Percentiles rank a stretch among this genome's conserved stretches.
These are phyloP conservation scores for Sanghuangporus sanghuang DNA, from an alignment of 1,284 basidiomycete species.

Conservation along the genomic window DNA sequence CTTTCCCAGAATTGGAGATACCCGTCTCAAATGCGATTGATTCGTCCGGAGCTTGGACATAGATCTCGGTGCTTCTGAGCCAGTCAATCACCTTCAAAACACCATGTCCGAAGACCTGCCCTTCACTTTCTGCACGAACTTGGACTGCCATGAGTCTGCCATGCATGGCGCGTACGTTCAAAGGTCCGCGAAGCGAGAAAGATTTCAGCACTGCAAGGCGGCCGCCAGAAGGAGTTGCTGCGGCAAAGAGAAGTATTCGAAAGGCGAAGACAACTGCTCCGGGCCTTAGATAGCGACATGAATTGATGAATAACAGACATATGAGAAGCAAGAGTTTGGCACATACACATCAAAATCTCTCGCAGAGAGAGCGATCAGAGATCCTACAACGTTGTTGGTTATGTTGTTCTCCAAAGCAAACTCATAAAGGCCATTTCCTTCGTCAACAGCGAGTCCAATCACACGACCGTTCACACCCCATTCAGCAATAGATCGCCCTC, in stretches of 20 bases:
- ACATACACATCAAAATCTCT: constrained; percentile 1
- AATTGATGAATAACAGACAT: neutral
- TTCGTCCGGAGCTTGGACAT: neutral
- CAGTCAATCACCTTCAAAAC: constrained; percentile 13
- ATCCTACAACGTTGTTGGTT: neutral
- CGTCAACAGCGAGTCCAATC: constrained; percentile 13
- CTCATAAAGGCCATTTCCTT: neutral
- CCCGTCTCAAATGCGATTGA: neutral
- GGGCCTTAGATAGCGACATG: neutral
- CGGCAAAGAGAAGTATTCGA: constrained; percentile 1
- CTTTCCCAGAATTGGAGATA: neutral
- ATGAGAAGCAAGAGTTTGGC: neutral
- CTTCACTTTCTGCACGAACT: neutral
- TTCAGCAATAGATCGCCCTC: neutral
- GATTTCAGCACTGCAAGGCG: neutral
- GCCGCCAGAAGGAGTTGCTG: neutral
- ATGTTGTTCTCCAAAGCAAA: neutral
- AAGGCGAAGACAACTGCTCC: constrained; percentile 1
- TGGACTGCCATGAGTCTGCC: constrained; percentile 6
- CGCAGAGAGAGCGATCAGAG: constrained; percentile 10
- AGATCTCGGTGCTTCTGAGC: constrained; percentile 2
- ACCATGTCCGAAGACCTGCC: neutral
- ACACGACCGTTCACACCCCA: constrained; percentile 6
- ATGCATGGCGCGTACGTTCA: constrained; percentile 10
- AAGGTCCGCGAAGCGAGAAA: neutral